A percentile compares a stretch with the other conserved stretches of the same genome.
Evolutionary conservation across 2,329 filamentous ascomycete species (phyloP).

Genomic region (Ceratocystis variospora): DNA sequence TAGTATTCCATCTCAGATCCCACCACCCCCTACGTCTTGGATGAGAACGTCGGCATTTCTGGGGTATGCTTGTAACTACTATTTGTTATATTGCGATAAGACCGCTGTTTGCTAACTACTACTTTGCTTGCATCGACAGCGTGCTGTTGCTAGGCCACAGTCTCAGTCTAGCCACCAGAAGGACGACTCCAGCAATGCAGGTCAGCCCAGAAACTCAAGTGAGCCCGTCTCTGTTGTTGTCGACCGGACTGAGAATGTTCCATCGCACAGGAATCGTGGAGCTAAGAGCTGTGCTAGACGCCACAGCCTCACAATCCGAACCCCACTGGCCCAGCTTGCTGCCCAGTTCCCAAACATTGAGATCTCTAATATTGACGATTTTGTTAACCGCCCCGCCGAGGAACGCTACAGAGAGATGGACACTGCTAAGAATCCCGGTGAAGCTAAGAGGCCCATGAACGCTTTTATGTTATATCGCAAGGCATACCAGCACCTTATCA

Average conservation of each 20-base stretch:
- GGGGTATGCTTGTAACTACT: neutral
- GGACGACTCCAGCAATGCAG: neutral
- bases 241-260: conserved; percentile 15
- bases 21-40: neutral
- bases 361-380: conserved; percentile 64
- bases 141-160: conserved; percentile 3
- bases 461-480: conserved; percentile 97
- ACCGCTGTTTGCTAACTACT: neutral
- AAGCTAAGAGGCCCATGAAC: conserved; percentile 88
- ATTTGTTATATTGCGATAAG: neutral
- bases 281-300: conserved; percentile 24
- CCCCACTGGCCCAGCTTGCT: conserved; percentile 58
- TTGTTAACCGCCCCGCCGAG: conserved; percentile 58
- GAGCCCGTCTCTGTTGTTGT: neutral
- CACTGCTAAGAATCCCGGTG: conserved; percentile 53
- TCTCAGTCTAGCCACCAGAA: conserved; percentile 5
- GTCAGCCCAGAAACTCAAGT: neutral
- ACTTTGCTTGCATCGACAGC: neutral
- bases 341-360: conserved; percentile 46
- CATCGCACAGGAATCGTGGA: conserved; percentile 23
- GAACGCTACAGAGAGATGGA: conserved; percentile 54
- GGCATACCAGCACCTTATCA: conserved; percentile 76
- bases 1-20: too few species aligned
- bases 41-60: neutral
- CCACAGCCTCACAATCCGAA: conserved; percentile 36